Base-by-base conservation (phyloP, 2,329 filamentous ascomycete genomes). In the Tricladium varicosporioides region DNA sequence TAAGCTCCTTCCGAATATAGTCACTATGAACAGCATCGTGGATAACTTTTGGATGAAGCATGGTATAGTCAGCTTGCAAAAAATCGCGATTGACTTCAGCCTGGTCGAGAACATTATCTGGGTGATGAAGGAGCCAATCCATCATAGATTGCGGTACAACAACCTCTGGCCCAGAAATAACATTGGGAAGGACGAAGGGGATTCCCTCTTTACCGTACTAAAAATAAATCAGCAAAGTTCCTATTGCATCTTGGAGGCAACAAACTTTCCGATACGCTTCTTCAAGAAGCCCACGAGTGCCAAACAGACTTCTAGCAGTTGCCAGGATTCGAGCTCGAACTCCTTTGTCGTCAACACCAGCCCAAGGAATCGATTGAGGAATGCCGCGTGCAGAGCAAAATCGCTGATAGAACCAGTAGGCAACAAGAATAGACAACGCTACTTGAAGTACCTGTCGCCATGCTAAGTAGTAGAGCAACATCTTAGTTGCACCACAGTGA, bases 191-290 rank as follows among this genome's bases (percentile, higher is more conserved):
- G 1, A 78, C 64, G 2, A 78, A 76, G 0, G 74, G 64, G 33
- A 70, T 69, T n/a, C 74, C 75, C 14, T 71, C 70, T 48, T 78
- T 78, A 19, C 69, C 65, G 56, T 76, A 78, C 74, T 78, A 22
- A 8, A 11, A 22, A 22, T 31, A 46, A 32, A 47, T 62, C 32
- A 60, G 55, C 46, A 19, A 13, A 7, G 5, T 11, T n/a, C 5
- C 33, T n/a, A 15, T 18, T 14, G 40, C 4, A 32, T 33, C n/a
- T 27, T 27, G 22, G 27, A 31, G 33, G 49, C n/a, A 42, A 56
- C 45, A 42, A 40, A 63, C 63, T 51, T 63, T 64, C 33, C 58
- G 16, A 48, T 65, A 64, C 13, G 62, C 61, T 22, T 61, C 59
- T 22, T 56, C 42, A 14, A 65, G 49, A 22, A 65, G 60, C 31